Conservation (phyloP, 75 land plant genomes). For the Sequoiadendron giganteum region DNA sequence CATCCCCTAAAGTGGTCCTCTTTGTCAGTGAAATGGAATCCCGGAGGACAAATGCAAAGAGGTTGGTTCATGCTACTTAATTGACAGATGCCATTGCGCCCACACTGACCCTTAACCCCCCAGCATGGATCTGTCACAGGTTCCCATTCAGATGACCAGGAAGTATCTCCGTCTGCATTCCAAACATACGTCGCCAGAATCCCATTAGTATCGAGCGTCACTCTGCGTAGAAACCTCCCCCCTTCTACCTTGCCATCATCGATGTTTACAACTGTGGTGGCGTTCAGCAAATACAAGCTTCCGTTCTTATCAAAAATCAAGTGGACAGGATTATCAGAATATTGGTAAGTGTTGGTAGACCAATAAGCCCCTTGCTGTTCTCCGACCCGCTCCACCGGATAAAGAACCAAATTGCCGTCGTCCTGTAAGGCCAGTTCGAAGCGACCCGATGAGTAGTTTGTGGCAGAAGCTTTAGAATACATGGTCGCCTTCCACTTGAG, state of each 20-base stretch:
- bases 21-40: neutral
- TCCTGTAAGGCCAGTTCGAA: neutral
- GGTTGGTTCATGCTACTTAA: neutral
- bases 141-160: neutral
- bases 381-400: neutral
- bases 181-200: constrained; percentile 18
- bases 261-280: neutral
- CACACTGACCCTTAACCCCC: neutral
- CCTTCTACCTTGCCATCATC: neutral
- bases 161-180: neutral
- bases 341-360: neutral
- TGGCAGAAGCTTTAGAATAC: neutral
- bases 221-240: neutral
- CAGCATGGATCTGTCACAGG: constrained; percentile 6
- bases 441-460: neutral
- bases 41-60: neutral
- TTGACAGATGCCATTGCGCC: neutral
- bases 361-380: neutral
- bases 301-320: neutral
- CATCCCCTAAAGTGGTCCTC: neutral
- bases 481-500: neutral
- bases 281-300: neutral
- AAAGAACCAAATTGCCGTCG: neutral
- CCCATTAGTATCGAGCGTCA: constrained; percentile 26
- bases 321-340: neutral